Percentiles rank a stretch among this genome's conserved stretches.
phyloP scores from a whole-genome alignment of 352 stramenopile genomes.

The Phytopythium chamaehyphon region DNA sequence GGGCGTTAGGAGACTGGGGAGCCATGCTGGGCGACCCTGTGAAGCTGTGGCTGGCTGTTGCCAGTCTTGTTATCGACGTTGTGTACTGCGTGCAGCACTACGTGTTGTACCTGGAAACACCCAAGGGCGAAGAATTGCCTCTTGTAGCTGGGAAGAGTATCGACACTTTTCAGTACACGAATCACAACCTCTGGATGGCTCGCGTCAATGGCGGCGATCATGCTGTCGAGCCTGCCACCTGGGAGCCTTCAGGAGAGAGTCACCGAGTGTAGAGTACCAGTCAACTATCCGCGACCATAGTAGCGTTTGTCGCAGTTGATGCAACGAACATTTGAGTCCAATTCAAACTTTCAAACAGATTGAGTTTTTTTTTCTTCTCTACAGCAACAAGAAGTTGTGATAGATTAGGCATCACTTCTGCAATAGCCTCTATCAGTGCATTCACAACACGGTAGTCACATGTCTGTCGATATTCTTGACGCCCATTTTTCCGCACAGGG shows the following conservation, averaged over 20 bases:
- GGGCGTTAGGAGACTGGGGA: slow-evolving; percentile 2
- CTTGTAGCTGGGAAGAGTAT: slow-evolving; percentile 29
- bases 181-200: neutral
- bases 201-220: neutral
- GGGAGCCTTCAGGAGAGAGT: neutral
- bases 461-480: too few species aligned
- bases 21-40: slow-evolving; percentile 86
- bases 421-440: too few species aligned
- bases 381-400: too few species aligned
- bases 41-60: slow-evolving; percentile 93
- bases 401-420: too few species aligned
- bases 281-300: neutral
- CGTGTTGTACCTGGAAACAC: slow-evolving; percentile 85
- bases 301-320: neutral
- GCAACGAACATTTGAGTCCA: too few species aligned
- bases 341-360: too few species aligned
- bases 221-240: neutral
- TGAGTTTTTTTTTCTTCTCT: too few species aligned
- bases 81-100: slow-evolving; percentile 98
- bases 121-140: slow-evolving; percentile 30
- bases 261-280: neutral
- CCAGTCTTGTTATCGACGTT: slow-evolving; percentile 96
- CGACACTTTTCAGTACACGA: neutral
- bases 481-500: too few species aligned
- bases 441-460: too few species aligned